Evolutionary conservation across 305 asterid genomes (phyloP), one percentile per base, ranked within the genome.

Genomic region (Euphrasia arctica): DNA sequence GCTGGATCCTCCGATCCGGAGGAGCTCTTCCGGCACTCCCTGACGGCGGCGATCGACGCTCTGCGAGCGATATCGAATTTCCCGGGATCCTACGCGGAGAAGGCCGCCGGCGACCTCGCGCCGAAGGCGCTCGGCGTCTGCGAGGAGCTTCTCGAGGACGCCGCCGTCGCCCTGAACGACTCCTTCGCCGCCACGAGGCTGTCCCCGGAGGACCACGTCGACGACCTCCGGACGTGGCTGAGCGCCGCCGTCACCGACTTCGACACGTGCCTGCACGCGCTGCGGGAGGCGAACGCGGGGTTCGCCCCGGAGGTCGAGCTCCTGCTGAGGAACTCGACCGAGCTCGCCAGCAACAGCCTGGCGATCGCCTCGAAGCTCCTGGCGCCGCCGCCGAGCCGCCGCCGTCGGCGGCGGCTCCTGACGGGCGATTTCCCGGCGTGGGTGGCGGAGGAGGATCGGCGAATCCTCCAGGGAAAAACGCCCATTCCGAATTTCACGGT

Each of bases 241-340:
- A 89, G 90, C 82, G 48, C 95, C 22, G 49, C 76, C 47, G 27
- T 80, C 2, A 89, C 95, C 0, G 79, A 84, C 54, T 87, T 79
- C 8, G 92, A 84, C 13, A 86, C 96, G 25, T 86, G 96, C 62
- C 15, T 84, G 29, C 92, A 86, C 56, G 83, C 95, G 11, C 80
- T 89, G 39, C 78, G 54, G 1, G 95, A 86, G 67, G 70, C 57
- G 15, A 78, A 83, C 66, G 79, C 90, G n/a, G 75, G 85, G 5
- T 67, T 79, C 8, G 5, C 71, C 4, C 72, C 61, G 1, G 83
- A 79, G 1, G 65, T 81, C 54, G 79, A 49, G 70, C 60, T 36
- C 11, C 56, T 63, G 27, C 78, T 81, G 87, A 82, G 71, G 55
- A 84, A 84, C 13, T 78, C 96, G 4, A 79, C 85, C 18, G 85